Conservation (phyloP, 148 eudicot genomes). For the Gaultheria prostrata region DNA sequence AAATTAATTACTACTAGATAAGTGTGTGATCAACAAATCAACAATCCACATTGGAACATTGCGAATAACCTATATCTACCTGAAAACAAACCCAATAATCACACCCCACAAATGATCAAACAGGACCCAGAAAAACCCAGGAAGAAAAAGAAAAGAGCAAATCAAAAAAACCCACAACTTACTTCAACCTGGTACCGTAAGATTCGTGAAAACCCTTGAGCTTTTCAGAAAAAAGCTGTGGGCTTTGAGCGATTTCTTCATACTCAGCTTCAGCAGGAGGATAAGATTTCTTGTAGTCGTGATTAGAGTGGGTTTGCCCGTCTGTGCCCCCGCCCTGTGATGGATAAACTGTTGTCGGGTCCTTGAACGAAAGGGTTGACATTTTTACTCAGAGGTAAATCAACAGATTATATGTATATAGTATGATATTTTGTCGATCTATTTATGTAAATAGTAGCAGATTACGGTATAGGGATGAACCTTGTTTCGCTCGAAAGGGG, state of each 20-base stretch:
- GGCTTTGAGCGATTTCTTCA: constrained; percentile 33
- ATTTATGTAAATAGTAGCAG: neutral
- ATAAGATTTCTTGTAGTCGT: constrained; percentile 12
- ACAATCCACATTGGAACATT: neutral
- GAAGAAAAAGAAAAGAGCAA: neutral
- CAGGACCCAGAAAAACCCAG: neutral
- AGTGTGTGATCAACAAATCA: neutral
- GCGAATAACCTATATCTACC: neutral
- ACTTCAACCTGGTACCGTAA: constrained; percentile 43
- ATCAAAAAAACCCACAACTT: constrained; percentile 9
- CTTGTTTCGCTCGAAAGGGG: neutral
- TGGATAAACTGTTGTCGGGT: constrained; percentile 14
- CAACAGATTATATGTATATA: neutral
- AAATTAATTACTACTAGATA: neutral
- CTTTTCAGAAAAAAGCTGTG: constrained; percentile 32
- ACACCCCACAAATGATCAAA: neutral
- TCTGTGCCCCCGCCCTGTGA: neutral
- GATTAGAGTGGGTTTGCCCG: constrained; percentile 10
- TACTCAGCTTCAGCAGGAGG: constrained; percentile 38
- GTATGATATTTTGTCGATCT: neutral
- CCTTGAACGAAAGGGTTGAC: constrained; percentile 10
- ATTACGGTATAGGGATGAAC: constrained; percentile 6
- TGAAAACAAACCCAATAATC: neutral
- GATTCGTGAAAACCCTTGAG: constrained; percentile 35
- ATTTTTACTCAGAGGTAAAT: constrained; percentile 19